Evolutionary conservation across 441 rosid genomes (phyloP), one percentile per base, ranked within the genome.

Genomic region (Erysimum cheiri): DNA sequence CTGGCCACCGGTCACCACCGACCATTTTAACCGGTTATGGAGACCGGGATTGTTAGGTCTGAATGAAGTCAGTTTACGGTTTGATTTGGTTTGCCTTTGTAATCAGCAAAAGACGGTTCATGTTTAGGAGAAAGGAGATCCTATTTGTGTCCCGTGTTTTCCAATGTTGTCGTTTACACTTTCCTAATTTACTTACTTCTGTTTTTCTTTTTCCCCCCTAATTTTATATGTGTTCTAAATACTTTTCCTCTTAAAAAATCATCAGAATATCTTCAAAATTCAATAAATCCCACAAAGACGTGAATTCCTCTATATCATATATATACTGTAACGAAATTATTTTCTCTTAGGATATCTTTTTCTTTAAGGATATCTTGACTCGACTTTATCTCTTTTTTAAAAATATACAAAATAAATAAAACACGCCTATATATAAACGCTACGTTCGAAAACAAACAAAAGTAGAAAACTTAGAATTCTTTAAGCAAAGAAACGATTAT

Each of bases 11-110:
- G 56, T 75, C 46, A 67, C 28, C 74, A 63, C 24, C 28, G 60
- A 50, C 75, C 71, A 63, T 64, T 63, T 75, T 63, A 69, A 69
- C 62, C 79, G 79, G 79, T 64, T 57, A 15, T 58, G 75, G 62
- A 49, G 71, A 56, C 63, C 31, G 75, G 67, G 8, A 11, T 48
- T 26, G 56, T 49, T 69, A 8, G 62, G 71, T 63, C 8, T 69
- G 59, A 69, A 48, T 69, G 52, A 62, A 46, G 53, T 74, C 11
- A 19, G 47, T 49, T 62, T 37, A 54, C 60, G 36, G 40, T 61
- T 69, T 74, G 69, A 36, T 68, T 62, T 69, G 60, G 63, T 75
- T 54, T n/a, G 63, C 39, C 33, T 47, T 69, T 69, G 78, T 60
- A 67, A 68, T 68, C 22, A 68, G 46, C 59, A 13, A 54, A 37